Evolutionary conservation across 768 basidiomycete genomes (phyloP).

Genomic region (Russula earlei): DNA sequence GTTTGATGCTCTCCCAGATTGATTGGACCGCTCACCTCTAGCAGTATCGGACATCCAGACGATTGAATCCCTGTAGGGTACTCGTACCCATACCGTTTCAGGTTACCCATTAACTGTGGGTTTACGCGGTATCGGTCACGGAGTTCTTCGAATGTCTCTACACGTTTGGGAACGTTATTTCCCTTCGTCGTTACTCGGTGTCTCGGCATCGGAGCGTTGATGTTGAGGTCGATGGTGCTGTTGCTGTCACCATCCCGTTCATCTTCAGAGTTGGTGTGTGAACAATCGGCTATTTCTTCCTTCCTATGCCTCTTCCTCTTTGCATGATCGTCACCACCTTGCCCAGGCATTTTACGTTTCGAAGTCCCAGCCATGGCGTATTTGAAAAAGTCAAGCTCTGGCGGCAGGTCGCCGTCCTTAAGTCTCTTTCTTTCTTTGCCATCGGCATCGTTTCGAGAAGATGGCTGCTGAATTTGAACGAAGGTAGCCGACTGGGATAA

Average conservation of each 20-base stretch:
- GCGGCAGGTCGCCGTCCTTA: constrained; percentile 48
- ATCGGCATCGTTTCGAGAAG: constrained; percentile 22
- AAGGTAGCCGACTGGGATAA: background rate
- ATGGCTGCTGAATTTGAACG: constrained; percentile 22
- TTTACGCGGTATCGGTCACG: constrained; percentile 48
- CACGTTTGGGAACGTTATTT: constrained; percentile 49
- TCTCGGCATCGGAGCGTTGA: constrained; percentile 26
- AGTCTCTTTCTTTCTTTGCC: constrained; percentile 21
- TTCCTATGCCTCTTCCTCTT: constrained; percentile 12
- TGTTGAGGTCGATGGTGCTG: constrained; percentile 20
- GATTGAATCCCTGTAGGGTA: constrained; percentile 77
- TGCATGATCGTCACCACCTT: background rate
- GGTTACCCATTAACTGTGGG: constrained; percentile 53
- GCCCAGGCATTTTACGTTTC: constrained; percentile 40
- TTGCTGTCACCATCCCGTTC: constrained; percentile 22
- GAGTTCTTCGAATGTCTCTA: constrained; percentile 51
- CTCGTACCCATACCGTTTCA: constrained; percentile 48
- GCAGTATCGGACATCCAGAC: constrained; percentile 66
- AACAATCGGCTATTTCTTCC: constrained; percentile 11
- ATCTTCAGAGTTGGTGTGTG: constrained; percentile 24
- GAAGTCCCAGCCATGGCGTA: constrained; percentile 50
- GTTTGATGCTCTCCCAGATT: background rate
- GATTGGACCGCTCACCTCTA: constrained; percentile 44
- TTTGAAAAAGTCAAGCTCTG: constrained; percentile 88
- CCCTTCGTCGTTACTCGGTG: constrained; percentile 76